These are phyloP conservation scores for Neonectria magnoliae DNA, from an alignment of 2,329 filamentous ascomycete species.

Conservation along the genomic window DNA sequence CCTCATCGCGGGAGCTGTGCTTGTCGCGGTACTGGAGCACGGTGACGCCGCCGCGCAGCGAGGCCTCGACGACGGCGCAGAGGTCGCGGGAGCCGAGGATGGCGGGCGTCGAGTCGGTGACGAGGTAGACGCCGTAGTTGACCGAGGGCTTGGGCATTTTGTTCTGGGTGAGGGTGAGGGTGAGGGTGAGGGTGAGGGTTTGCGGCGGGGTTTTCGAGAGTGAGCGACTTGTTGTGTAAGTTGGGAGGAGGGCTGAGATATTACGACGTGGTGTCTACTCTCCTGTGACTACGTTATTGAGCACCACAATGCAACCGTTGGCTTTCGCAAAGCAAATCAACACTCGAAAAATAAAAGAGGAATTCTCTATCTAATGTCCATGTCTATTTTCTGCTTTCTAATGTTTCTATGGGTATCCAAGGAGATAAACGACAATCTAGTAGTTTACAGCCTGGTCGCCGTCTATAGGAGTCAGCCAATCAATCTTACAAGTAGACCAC, in stretches of 20 bases:
- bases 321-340: too few relatives aligned
- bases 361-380: neutral
- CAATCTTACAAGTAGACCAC: neutral
- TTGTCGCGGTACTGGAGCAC: slow-evolving; percentile 95
- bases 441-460: neutral
- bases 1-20: slow-evolving; percentile 74
- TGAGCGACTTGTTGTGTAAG: slow-evolving; percentile 24
- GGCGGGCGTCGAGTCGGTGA: slow-evolving; percentile 90
- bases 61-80: slow-evolving; percentile 76
- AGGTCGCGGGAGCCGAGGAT: slow-evolving; percentile 80
- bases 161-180: neutral
- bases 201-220: too few relatives aligned
- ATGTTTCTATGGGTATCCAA: neutral
- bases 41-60: slow-evolving; percentile 82
- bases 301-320: neutral
- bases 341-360: neutral
- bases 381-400: neutral
- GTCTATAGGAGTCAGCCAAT: neutral
- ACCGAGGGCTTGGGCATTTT: slow-evolving; percentile 50
- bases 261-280: neutral
- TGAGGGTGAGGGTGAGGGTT: neutral
- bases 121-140: slow-evolving; percentile 87
- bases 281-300: neutral
- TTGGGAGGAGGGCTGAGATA: neutral
- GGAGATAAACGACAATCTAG: neutral